Evolutionary conservation across 352 stramenopile species (phyloP).

Genomic region (Phytophthora multivora): DNA sequence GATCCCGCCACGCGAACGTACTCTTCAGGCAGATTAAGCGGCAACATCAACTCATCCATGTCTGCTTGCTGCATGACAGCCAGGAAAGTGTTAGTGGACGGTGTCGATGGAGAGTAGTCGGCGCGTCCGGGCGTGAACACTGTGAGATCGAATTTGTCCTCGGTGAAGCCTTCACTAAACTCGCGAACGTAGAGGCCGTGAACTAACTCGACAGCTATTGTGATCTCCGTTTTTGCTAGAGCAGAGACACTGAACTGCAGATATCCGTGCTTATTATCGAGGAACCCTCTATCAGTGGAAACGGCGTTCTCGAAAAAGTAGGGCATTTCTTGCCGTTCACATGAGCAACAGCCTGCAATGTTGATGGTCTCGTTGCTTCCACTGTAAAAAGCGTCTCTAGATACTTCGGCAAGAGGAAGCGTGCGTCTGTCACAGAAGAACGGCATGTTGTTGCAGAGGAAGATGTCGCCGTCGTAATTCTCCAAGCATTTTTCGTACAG

Average conservation of each 20-base stretch:
- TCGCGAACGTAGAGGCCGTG: constrained; percentile 93
- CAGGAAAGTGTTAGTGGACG: constrained; percentile 76
- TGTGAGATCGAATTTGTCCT: constrained; percentile 85
- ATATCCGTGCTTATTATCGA: constrained; percentile 95
- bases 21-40: constrained; percentile 93
- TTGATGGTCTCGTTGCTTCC: constrained; percentile 31
- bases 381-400: constrained; percentile 11
- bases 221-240: constrained; percentile 84
- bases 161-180: constrained; percentile 82
- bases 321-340: constrained; percentile 86
- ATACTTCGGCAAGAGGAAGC: constrained; percentile 28
- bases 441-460: constrained; percentile 64
- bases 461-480: constrained; percentile 37
- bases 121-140: constrained; percentile 90
- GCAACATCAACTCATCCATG: constrained; percentile 89
- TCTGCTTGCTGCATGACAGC: constrained; percentile 79
- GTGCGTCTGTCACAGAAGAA: constrained; percentile 63
- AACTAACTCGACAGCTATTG: constrained; percentile 92
- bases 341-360: constrained; percentile 83
- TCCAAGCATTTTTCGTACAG: constrained; percentile 60
- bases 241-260: constrained; percentile 92
- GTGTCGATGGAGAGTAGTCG: constrained; percentile 64
- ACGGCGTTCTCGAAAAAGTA: constrained; percentile 85
- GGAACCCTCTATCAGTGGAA: constrained; percentile 73
- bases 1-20: constrained; percentile 54